These are phyloP conservation scores for Venturia nashicola DNA, from an alignment of 2,329 filamentous ascomycete genomes.

Conservation along the genomic window DNA sequence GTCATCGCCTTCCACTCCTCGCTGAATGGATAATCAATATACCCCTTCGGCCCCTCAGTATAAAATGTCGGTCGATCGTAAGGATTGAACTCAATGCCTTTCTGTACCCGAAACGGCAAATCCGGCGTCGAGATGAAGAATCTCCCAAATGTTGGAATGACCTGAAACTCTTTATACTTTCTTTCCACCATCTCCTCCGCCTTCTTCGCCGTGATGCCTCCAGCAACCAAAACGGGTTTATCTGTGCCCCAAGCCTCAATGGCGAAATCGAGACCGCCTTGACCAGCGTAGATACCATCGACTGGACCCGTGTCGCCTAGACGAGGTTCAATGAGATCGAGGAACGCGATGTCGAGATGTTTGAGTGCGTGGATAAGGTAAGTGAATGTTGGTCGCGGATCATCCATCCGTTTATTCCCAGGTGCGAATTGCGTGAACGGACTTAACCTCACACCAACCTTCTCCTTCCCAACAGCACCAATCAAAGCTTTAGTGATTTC, in stretches of 20 bases:
- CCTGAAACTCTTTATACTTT: constrained; percentile 29
- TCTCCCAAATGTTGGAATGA: constrained; percentile 35
- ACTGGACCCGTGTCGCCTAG: constrained; percentile 30
- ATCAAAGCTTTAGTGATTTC: constrained; percentile 41
- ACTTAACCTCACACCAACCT: constrained; percentile 44
- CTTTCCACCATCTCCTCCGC: constrained; percentile 24
- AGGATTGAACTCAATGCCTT: constrained; percentile 29
- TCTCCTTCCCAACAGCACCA: constrained; percentile 40
- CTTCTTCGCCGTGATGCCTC: constrained; percentile 28
- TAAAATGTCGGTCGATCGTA: constrained; percentile 38
- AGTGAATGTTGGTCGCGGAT: constrained; percentile 51
- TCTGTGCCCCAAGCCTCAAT: constrained; percentile 10
- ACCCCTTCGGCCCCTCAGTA: constrained; percentile 23
- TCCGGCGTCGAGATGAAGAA: constrained; percentile 39
- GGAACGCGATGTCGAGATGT: constrained; percentile 43
- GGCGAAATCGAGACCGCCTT: constrained; percentile 15
- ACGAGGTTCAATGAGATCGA: constrained; percentile 50
- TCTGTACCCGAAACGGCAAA: constrained; percentile 31
- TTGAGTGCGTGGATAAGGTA: constrained; percentile 42
- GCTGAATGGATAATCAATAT: constrained; percentile 29
- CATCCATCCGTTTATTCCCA: constrained; percentile 45
- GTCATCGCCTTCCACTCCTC: background rate
- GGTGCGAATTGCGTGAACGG: constrained; percentile 48
- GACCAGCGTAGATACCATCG: constrained; percentile 23
- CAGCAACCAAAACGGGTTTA: constrained; percentile 25